A percentile compares a stretch with the other conserved stretches of the same genome.
These are phyloP conservation scores for Silene conica DNA, from an alignment of 148 eudicot species.

Conservation along the genomic window DNA sequence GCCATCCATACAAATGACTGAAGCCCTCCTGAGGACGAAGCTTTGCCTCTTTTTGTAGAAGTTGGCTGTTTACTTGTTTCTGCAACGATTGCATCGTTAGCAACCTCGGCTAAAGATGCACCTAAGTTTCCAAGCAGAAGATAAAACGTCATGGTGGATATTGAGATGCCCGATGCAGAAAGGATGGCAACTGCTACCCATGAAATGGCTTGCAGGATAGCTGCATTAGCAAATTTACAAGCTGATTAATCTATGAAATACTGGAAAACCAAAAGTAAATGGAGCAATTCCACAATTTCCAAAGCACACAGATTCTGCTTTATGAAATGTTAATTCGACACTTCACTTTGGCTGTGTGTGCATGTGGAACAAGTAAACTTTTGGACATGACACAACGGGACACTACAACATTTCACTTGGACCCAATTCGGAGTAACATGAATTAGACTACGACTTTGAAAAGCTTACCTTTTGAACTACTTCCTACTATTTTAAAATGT, in stretches of 20 bases:
- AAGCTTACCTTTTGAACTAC: too few relatives aligned
- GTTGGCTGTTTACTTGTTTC: constrained; percentile 56
- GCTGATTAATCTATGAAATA: constrained; percentile 1
- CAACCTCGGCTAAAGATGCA: constrained; percentile 84
- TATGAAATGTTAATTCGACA: too few relatives aligned
- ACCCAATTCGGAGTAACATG: too few relatives aligned
- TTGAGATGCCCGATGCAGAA: constrained; percentile 55
- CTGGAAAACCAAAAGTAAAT: not conserved
- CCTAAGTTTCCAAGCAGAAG: constrained; percentile 88
- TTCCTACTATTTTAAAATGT: too few relatives aligned
- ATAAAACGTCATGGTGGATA: constrained; percentile 56
- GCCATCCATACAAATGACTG: constrained; percentile 96
- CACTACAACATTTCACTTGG: too few relatives aligned
- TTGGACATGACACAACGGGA: too few relatives aligned
- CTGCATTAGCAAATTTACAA: constrained; percentile 40
- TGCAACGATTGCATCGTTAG: constrained; percentile 93
- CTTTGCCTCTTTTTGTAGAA: constrained; percentile 28
- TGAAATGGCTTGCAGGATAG: constrained; percentile 75
- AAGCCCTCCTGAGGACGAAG: constrained; percentile 59
- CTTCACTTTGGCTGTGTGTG: too few relatives aligned
- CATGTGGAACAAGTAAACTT: too few relatives aligned
- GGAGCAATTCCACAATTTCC: too few relatives aligned
- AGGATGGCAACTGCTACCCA: constrained; percentile 67
- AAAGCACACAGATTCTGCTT: not conserved
- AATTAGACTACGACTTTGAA: too few relatives aligned